These are phyloP conservation scores for Cladorrhinum sp. DNA, from an alignment of 2,329 filamentous ascomycete genomes.

Conservation along the genomic window DNA sequence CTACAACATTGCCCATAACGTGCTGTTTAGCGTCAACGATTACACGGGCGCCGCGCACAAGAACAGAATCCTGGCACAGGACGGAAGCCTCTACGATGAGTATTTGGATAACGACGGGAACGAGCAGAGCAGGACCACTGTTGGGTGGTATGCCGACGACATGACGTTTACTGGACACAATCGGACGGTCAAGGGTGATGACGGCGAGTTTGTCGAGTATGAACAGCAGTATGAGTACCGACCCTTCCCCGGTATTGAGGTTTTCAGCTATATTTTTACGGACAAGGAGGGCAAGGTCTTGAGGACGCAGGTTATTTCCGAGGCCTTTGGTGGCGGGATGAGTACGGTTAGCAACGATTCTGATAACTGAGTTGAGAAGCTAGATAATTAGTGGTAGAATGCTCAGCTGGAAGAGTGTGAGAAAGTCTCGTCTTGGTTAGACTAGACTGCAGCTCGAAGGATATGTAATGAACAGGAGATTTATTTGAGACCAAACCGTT, in stretches of 20 bases:
- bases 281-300: slow-evolving; percentile 46
- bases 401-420: no score
- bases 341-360: slow-evolving; percentile 47
- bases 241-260: slow-evolving; percentile 47
- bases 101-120: slow-evolving; percentile 52
- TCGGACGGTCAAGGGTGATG: slow-evolving; percentile 38
- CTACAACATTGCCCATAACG: slow-evolving; percentile 53
- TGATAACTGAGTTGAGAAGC: slow-evolving; percentile 3
- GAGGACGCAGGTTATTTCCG: slow-evolving; percentile 50
- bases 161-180: slow-evolving; percentile 57
- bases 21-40: slow-evolving; percentile 60
- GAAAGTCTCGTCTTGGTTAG: no score
- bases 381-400: background rate
- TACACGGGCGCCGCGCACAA: slow-evolving; percentile 55
- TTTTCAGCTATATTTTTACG: slow-evolving; percentile 48
- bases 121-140: slow-evolving; percentile 40
- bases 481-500: no score
- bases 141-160: slow-evolving; percentile 49
- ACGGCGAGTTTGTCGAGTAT: slow-evolving; percentile 43
- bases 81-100: slow-evolving; percentile 53
- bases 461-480: no score
- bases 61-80: slow-evolving; percentile 55
- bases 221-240: slow-evolving; percentile 54
- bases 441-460: no score
- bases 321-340: slow-evolving; percentile 50